A percentile compares a stretch with the other conserved stretches of the same genome.
Evolutionary conservation across 2,329 filamentous ascomycete genomes (phyloP).

Genomic region (Alternaria hordeiaustralica): DNA sequence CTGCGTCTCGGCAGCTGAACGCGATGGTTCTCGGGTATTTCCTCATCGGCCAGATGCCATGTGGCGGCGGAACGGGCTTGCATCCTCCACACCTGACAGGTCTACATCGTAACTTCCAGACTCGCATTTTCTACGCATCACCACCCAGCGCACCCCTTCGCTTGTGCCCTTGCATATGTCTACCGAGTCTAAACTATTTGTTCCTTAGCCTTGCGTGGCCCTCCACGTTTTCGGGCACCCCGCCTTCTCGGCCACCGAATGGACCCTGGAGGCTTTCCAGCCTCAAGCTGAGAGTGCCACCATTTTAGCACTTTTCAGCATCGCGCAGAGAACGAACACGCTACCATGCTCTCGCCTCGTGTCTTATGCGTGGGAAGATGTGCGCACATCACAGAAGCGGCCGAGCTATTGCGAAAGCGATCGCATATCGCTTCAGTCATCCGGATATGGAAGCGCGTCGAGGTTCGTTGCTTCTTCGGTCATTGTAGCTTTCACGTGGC

Average conservation of each 20-base stretch:
- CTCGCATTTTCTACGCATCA: not conserved
- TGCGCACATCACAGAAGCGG: not conserved
- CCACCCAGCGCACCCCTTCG: not conserved
- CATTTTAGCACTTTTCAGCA: not conserved
- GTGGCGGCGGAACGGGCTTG: not conserved
- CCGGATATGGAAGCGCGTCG: not conserved
- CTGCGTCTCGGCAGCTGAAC: not conserved
- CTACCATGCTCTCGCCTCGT: not conserved
- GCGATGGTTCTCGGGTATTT: not conserved
- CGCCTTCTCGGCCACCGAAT: not conserved
- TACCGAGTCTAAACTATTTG: not conserved
- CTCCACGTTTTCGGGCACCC: not conserved
- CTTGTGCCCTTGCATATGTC: not conserved
- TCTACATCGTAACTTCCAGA: not conserved
- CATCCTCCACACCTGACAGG: not conserved
- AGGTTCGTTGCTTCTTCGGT: not conserved
- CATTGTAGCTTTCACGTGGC: not conserved
- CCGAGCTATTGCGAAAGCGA: not conserved
- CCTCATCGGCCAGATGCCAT: not conserved
- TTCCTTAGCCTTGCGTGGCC: accelerated
- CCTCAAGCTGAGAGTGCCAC: not conserved
- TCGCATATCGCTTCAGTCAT: not conserved
- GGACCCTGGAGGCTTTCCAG: not conserved
- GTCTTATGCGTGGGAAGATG: not conserved
- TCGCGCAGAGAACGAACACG: not conserved